Evolutionary conservation across 352 stramenopile genomes (phyloP).

Genomic region (Phytophthora pisi): DNA sequence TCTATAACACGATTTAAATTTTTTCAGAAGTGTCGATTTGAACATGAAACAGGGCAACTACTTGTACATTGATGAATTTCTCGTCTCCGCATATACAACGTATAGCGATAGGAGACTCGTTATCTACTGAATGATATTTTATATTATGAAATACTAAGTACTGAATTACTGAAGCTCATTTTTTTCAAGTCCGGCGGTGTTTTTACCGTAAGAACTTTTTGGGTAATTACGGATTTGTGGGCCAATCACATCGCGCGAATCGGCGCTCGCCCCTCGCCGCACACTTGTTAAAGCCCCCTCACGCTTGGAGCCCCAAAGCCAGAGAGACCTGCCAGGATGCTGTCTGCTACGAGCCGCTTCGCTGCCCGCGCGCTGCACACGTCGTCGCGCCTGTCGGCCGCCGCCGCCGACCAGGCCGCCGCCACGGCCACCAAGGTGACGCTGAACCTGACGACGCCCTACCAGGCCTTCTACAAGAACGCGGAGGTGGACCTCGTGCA

Average conservation of each 20-base stretch:
- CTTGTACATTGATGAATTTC: too few relatives aligned
- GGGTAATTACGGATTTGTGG: slow-evolving; percentile 23
- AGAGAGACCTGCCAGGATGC: slow-evolving; percentile 33
- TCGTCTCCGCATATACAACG: too few relatives aligned
- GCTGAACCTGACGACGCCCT: slow-evolving; percentile 85
- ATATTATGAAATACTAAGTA: too few relatives aligned
- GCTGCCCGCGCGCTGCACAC: slow-evolving; percentile 66
- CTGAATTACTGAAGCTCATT: too few relatives aligned
- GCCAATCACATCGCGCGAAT: slow-evolving; percentile 20
- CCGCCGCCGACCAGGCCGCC: slow-evolving; percentile 53
- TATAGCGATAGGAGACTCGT: too few relatives aligned
- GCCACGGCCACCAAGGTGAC: slow-evolving; percentile 81
- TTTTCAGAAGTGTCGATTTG: too few relatives aligned
- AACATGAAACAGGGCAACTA: too few relatives aligned
- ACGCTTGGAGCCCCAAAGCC: neutral
- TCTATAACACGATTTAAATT: too few relatives aligned
- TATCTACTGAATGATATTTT: too few relatives aligned
- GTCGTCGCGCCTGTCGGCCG: slow-evolving; percentile 59
- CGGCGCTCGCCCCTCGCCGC: slow-evolving; percentile 16
- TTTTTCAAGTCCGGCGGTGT: too few relatives aligned
- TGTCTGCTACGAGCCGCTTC: slow-evolving; percentile 58
- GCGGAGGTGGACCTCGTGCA: slow-evolving; percentile 92
- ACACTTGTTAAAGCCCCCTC: slow-evolving; percentile 31
- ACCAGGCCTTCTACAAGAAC: slow-evolving; percentile 83
- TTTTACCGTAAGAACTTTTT: slow-evolving; percentile 1